A percentile compares a stretch with the other conserved stretches of the same genome.
These are phyloP conservation scores for Fusarium ambrosium DNA, from an alignment of 2,329 filamentous ascomycete genomes.

Conservation along the genomic window DNA sequence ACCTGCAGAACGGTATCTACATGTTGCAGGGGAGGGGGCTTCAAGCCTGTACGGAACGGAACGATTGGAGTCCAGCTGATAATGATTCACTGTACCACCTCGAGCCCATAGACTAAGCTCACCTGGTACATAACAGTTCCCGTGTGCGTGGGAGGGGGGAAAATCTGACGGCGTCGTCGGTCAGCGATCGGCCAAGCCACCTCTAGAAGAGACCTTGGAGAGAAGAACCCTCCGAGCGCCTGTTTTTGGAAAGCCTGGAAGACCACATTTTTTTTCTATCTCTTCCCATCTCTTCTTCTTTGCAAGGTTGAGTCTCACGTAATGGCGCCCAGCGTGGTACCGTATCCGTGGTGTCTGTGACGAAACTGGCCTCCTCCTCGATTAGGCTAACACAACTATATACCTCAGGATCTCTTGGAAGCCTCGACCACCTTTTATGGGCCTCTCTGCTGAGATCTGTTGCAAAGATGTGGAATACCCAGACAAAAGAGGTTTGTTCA, in stretches of 20 bases:
- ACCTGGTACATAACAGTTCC: conserved; percentile 22
- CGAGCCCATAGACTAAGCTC: conserved; percentile 27
- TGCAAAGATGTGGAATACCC: conserved; percentile 42
- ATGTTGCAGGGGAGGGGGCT: background rate
- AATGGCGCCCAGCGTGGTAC: conserved; percentile 26
- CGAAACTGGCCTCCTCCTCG: conserved; percentile 20
- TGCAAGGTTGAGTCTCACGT: conserved; percentile 40
- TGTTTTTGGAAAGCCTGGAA: background rate
- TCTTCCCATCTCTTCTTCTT: background rate
- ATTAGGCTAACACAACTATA: conserved; percentile 12
- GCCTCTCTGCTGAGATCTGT: background rate
- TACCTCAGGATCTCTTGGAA: conserved; percentile 6
- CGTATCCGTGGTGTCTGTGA: conserved; percentile 26
- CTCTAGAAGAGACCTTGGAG: background rate
- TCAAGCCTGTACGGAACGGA: background rate
- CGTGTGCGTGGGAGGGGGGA: conserved; percentile 13
- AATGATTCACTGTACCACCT: conserved; percentile 38
- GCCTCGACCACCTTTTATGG: background rate
- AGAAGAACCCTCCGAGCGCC: background rate
- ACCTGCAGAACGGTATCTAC: conserved; percentile 13
- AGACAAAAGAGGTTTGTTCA: conserved; percentile 45
- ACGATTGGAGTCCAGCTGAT: conserved; percentile 9
- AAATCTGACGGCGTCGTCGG: conserved; percentile 32
- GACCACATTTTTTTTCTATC: background rate
- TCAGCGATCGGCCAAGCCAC: conserved; percentile 39